Base-by-base conservation (phyloP, 495 filamentous ascomycete genomes). In the Stereocaulon alpinum region DNA sequence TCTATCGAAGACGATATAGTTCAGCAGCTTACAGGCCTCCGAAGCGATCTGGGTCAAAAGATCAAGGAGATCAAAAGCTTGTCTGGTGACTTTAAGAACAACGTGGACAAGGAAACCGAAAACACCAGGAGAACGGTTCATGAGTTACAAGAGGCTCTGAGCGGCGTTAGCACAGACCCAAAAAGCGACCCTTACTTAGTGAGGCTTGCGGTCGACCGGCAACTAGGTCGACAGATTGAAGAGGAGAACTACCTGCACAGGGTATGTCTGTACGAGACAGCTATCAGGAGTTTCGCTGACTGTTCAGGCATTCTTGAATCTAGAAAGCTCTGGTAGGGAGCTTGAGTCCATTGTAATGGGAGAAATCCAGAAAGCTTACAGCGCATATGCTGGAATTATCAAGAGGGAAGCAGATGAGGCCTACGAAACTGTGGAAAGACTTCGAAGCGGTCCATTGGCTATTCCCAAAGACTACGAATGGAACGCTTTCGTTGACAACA, bases 291-390 rank as follows among this genome's bases (percentile, higher is more conserved):
- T 57, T 6, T 37, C 40, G 49, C 66, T 75, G 48, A 74, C 61
- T 70, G 61, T 54, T 50, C 61, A 96, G 91, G 93, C 93, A 18
- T 96, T 91, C 68, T 74, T 96, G 59, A 98, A 98, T 68, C 77
- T 98, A 29, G 94, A 98, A 75, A 86, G 82, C 67, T 97, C 94
- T 20, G 93, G 93, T 15, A 85, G 91, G 55, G 93, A 98, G 69
- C 77, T 98, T 2, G 93, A 98, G 71, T 86, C 86, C 3, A 97
- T 98, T 63, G 87, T 98, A 6, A 88, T 98, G 52, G 86, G 89
- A 63, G 94, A 98, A 70, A 96, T 98, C 56, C 91, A 98, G 64
- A 96, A 96, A 67, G 87, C 91, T 4, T 96, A 97, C 73, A 94
- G 90, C 66, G 89, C 88, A 3, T 91, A 94, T 64, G 86, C 91